Evolutionary conservation across 352 stramenopile genomes (phyloP), one percentile per base, ranked within the genome.

Genomic region (Phytophthora agathidicida): DNA sequence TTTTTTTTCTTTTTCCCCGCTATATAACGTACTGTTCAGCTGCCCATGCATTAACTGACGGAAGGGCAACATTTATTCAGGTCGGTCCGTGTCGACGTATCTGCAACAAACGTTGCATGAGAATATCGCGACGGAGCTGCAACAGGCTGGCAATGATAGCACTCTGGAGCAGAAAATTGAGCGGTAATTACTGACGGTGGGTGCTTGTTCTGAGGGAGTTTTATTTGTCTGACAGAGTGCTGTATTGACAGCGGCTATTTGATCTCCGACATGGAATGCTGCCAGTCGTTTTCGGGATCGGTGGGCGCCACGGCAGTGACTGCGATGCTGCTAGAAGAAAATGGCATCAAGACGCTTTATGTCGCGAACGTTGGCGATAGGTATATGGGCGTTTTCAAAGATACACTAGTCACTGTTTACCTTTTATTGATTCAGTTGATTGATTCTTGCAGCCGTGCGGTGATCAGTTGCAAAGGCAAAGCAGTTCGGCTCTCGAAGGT

Each of bases 211-310:
- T 13, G 5, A 39, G 9, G 8, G 30, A 32, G 26, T 14, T 45
- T 23, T 0, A 30, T 23, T 37, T 10, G 20, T 4, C 22, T 51
- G 28, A 56, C 20, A 1, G 27, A 31, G n/a, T 46, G 27, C 32
- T 62, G 28, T 55, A 13, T 37, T 41, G 16, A 44, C 20, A 94
- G 85, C 11, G 79, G 77, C 16, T 94, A 77, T 42, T 58, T 92
- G 39, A 83, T 92, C 38, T 86, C 85, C n/a, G 85, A 94, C 43
- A 71, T 88, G 44, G 81, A 91, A 50, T 91, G 80, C 61, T 90
- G 80, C 45, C 57, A 86, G 50, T 57, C 56, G 3, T 83, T 74
- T 38, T 46, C 77, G 1, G 67, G 71, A 0, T 80, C 68, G 2
- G 68, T 79, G 10, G 85, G 85, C 0, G 86, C 84, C 11, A 92